Evolutionary conservation across 352 stramenopile species (phyloP), one percentile per base, ranked within the genome.

Genomic region (Peronospora destructor): DNA sequence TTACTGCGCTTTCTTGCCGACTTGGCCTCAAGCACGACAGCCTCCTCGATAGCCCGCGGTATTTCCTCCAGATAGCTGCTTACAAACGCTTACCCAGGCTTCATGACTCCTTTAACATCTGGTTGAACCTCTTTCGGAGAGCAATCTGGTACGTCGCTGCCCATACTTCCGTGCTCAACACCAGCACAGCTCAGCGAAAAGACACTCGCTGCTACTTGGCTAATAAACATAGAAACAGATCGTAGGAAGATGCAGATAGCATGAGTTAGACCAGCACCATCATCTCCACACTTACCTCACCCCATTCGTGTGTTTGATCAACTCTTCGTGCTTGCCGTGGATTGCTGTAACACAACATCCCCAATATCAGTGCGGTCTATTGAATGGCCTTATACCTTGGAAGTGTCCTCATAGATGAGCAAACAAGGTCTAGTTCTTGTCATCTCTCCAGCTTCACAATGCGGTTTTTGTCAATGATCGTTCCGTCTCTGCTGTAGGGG

Each of bases 361-460:
- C 53, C 7, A 12, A 12, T 51, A 21, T 62, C 53, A 62, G 21
- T 52, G 7, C 47, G 25, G 47, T 66, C 56, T 66, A 63, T 66
- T 66, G 47, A 57, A 39, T 65, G 58, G 46, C 56, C 56, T 56
- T 63, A 56, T 65, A 64, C 55, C 45, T 61, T 68, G 38, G 7
- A 32, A 44, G 12, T 58, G 21, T 42, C 53, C 54, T 64, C 45
- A 59, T 45, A 60, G 10, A 29, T 50, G 39, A 38, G n/a, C 38
- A 39, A 38, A 38, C 54, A 56, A 60, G 48, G 43, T 67, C 53
- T 43, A 40, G 44, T 12, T 35, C 59, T 63, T 26, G 37, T 55
- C 58, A 61, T 45, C 21, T 1, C 32, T 8, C 40, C 14, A 11
- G 23, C 45, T 61, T 64, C 34, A 70, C 30, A 66, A 19, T 29